Evolutionary conservation across 1,284 basidiomycete genomes (phyloP), one percentile per base, ranked within the genome.

Genomic region (Apiotrichum veenhuisii): DNA sequence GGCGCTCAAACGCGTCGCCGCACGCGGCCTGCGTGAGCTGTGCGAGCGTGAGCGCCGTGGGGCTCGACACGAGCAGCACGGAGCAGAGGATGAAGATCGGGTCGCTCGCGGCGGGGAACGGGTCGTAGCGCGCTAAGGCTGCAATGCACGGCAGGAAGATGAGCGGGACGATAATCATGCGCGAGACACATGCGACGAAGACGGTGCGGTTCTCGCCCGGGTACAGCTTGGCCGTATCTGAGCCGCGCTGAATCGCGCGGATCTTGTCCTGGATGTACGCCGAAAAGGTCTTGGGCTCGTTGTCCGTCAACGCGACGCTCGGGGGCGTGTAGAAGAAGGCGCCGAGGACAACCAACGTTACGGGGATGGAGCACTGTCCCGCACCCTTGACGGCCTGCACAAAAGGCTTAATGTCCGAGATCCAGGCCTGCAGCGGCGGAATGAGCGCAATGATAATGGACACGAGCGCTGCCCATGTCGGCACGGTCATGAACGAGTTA

Each of bases 321-420:
- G 63, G 54, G 3, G 74, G 74, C 1, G 71, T 63, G 61, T 88
- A 87, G 75, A 96, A 96, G 80, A 94, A 96, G 9, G 89, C 91
- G 18, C 93, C 93, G 43, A 97, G 85, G 10, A 96, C 91, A 58
- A 97, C 83, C 38, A 97, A 80, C 3, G 93, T 96, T 25, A 96
- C 73, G 0, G 93, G 93, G 63, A 97, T 78, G 0, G 88, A 89
- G 68, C 90, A 93, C 64, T 83, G 84, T 2, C 91, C 90, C 0
- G 88, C 86, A 26, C 81, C 79, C 23, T 80, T 81, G 59, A 94
- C 78, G 0, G 89, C 87, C 45, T 85, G 83, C 66, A 86, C 88
- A 55, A 93, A 75, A 0, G 89, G 86, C 41, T 80, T 79, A 68
- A 88, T 76, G 5, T 77, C 70, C 22, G 85, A 82, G 48, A 94